Evolutionary conservation across 2,329 filamentous ascomycete species (phyloP).

Genomic region (Pseudogymnoascus sp.): DNA sequence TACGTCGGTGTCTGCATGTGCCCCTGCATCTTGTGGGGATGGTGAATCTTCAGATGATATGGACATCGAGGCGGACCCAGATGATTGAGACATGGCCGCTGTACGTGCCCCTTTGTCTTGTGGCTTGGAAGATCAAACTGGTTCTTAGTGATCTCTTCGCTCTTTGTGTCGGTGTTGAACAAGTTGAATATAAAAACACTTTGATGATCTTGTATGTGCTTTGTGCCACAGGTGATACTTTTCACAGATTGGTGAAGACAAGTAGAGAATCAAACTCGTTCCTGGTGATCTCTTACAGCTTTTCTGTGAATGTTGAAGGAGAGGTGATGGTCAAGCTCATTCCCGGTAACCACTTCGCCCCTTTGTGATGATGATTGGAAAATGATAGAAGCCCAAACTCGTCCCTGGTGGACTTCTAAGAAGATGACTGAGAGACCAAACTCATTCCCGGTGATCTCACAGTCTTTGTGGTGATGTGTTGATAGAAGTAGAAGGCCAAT

Average conservation of each 20-base stretch:
- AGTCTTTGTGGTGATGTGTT: too few species aligned
- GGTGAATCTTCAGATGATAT: neutral
- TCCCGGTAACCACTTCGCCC: neutral
- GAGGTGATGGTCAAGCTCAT: neutral
- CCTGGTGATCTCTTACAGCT: neutral
- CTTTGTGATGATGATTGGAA: neutral
- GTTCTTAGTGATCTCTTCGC: neutral
- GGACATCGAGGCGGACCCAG: neutral
- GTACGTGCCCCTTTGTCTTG: neutral
- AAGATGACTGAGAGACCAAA: too few species aligned
- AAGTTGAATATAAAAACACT: neutral
- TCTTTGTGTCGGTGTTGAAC: neutral
- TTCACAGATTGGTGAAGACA: neutral
- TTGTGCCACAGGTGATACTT: neutral
- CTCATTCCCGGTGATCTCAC: neutral
- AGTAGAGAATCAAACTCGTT: neutral
- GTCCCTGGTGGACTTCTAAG: too few species aligned
- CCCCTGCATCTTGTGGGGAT: too few species aligned
- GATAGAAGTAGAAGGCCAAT: neutral
- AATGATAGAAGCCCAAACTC: neutral
- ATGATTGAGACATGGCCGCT: neutral
- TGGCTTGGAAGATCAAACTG: neutral
- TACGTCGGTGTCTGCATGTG: neutral
- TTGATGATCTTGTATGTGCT: neutral
- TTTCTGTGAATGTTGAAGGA: neutral